Evolutionary conservation across 805 yeast species (phyloP), one percentile per base, ranked within the genome.

Genomic region (Candida vartiovaarae): DNA sequence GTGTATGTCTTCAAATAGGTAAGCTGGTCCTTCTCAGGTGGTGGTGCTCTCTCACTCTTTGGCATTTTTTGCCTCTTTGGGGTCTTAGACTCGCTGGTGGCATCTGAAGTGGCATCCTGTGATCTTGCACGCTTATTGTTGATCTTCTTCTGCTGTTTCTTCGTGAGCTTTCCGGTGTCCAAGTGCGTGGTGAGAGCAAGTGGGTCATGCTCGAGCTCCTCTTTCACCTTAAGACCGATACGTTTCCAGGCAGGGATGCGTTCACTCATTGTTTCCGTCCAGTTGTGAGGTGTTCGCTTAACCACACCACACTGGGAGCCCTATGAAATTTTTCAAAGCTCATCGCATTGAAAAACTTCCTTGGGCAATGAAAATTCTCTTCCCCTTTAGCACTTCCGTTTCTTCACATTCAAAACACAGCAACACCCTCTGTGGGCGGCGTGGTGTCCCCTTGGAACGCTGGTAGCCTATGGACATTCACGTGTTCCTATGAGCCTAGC

Each of bases 161-260:
- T 65, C 11, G 75, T 67, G 23, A 72, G 51, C 6, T 57, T 63
- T 2, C 65, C 63, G 5, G 69, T 61, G 34, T 70, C 78, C 15
- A 76, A 60, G 61, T 75, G 76, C 5, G 73, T 46, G 0, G 73
- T 55, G 2, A 67, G 54, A 2, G 70, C 66, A 36, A 72, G 58
- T 1, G 75, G 78, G 50, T 76, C 82, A 11, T 62, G 59, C 4
- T 64, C 66, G 3, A 68, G 50, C 6, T 68, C 67, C 36, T 72
- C 67, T 51, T 78, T 72, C 43, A 82, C 79, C 54, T 78, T 68
- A 35, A 86, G 71, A 28, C 95, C 95, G 6, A 82, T 69, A 54
- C 79, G 71, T 60, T 85, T 85, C 95, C 95, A 85, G 1, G 95
- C 95, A 33, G 95, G 95, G n/a, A 76, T 62, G 51, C 55, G 57